Evolutionary conservation across 179 eudicot species (phyloP), one percentile per base, ranked within the genome.

Genomic region (Sideroxylon spinosum): DNA sequence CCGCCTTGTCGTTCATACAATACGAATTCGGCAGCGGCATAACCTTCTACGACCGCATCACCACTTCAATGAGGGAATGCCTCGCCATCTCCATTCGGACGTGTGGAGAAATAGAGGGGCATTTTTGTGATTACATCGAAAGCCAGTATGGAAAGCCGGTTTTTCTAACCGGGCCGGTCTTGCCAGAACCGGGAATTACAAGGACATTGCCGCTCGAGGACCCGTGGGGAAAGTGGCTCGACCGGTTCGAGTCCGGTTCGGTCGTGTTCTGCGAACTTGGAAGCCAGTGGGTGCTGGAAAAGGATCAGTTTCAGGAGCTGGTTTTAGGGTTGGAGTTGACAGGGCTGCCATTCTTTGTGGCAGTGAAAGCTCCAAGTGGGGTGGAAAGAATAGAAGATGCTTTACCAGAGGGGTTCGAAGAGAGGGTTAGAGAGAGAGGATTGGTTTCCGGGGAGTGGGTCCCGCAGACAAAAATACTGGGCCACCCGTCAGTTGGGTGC

Each of bases 231-330:
- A 74, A 74, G 56, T 89, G 91, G 92, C 79, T 92, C 0, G 71
- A 46, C 52, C 29, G 13, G 61, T 90, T 83, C 52, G 63, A 64
- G 14, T 78, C 76, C 0, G 59, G 82, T 2, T 82, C 87, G 0
- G 95, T 89, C 0, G 78, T 91, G 19, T 92, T 87, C 62, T 90
- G 97, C 37, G 89, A 92, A 9, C 85, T 92, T 14, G 97, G 97
- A 64, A 92, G 91, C 79, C 97, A 92, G 20, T 78, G 88, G 75
- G 74, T 87, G 13, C 85, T 92, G 0, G 87, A 90, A 25, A 87
- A 85, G 82, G 73, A 77, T 17, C 95, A 91, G 74, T 91, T 89
- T 75, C 93, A 89, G 37, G 95, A 89, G 50, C 82, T 92, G 3
- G 78, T 88, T 2, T 62, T 85, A 0, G 95, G 95, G 17, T 82